phyloP scores from a whole-genome alignment of 148 eudicot species.

The Silene uniflora region DNA sequence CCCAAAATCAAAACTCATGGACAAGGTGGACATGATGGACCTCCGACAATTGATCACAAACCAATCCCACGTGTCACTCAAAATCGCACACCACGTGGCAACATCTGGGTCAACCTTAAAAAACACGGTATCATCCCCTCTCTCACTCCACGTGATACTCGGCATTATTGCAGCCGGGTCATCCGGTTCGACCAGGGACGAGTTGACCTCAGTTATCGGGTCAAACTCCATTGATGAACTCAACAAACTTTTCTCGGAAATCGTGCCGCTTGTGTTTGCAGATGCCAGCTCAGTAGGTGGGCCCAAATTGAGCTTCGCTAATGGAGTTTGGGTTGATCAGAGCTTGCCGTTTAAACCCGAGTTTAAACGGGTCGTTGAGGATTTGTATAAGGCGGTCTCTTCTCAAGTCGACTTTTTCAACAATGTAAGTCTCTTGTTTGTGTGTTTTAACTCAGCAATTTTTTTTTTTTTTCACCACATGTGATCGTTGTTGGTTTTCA shows the following conservation, averaged over 20 bases:
- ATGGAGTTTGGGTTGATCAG: no score
- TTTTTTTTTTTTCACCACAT: no score
- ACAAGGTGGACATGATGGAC: no score
- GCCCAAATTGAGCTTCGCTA: no score
- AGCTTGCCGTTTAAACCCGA: no score
- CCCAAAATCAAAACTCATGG: no score
- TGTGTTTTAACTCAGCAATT: no score
- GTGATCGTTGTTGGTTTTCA: no score
- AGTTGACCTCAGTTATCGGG: constrained; percentile 31
- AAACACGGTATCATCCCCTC: constrained; percentile 65
- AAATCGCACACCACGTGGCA: not conserved
- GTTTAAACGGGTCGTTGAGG: no score
- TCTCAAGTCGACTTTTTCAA: constrained; percentile 59
- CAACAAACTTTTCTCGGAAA: constrained; percentile 53
- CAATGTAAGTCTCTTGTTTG: not conserved
- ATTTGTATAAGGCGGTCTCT: no score
- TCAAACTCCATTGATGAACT: constrained; percentile 35
- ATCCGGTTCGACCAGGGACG: constrained; percentile 50
- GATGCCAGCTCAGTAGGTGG: no score
- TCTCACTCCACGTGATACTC: constrained; percentile 60
- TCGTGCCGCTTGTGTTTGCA: constrained; percentile 50
- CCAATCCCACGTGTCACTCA: not conserved
- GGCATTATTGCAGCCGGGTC: constrained; percentile 74
- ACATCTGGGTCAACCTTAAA: not conserved
- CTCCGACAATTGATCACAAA: not conserved